These are phyloP conservation scores for Hansenula sp. DNA, from an alignment of 1,139 yeast species.

Conservation along the genomic window DNA sequence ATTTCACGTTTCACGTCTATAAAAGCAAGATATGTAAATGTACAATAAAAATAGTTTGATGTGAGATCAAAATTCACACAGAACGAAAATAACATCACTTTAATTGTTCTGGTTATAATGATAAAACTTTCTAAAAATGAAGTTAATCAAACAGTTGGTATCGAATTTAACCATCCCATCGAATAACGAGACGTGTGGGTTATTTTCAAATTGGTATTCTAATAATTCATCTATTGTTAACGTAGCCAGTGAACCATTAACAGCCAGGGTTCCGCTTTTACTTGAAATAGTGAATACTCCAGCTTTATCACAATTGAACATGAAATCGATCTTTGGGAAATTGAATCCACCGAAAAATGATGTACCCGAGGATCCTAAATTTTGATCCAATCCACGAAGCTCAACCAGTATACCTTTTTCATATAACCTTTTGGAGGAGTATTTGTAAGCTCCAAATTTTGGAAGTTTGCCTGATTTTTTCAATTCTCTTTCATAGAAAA, in stretches of 20 bases:
- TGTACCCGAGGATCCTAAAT: constrained; percentile 35
- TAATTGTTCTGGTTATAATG: constrained; percentile 11
- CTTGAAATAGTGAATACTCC: constrained; percentile 75
- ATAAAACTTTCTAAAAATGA: constrained; percentile 73
- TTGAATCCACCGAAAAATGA: constrained; percentile 39
- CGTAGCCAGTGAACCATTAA: constrained; percentile 20
- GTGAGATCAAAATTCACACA: too few relatives aligned
- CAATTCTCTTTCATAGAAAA: constrained; percentile 71
- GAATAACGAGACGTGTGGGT: constrained; percentile 48
- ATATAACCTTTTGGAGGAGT: constrained; percentile 68
- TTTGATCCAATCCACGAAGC: constrained; percentile 45
- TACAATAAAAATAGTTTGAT: not conserved
- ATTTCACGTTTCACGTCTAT: not conserved
- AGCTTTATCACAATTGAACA: constrained; percentile 71
- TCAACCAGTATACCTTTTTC: constrained; percentile 70
- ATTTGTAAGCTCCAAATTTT: constrained; percentile 79
- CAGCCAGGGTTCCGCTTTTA: constrained; percentile 36
- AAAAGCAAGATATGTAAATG: not conserved
- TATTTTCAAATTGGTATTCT: constrained; percentile 56
- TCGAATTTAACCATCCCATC: constrained; percentile 66
- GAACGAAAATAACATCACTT: too few relatives aligned
- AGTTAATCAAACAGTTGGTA: constrained; percentile 59
- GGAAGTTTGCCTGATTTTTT: constrained; percentile 65
- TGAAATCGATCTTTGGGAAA: constrained; percentile 66
- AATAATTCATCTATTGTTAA: constrained; percentile 54